Percentiles rank a stretch among this genome's conserved stretches.
Conservation (phyloP, 306 rosid genomes). For the Trifolium dubium region DNA sequence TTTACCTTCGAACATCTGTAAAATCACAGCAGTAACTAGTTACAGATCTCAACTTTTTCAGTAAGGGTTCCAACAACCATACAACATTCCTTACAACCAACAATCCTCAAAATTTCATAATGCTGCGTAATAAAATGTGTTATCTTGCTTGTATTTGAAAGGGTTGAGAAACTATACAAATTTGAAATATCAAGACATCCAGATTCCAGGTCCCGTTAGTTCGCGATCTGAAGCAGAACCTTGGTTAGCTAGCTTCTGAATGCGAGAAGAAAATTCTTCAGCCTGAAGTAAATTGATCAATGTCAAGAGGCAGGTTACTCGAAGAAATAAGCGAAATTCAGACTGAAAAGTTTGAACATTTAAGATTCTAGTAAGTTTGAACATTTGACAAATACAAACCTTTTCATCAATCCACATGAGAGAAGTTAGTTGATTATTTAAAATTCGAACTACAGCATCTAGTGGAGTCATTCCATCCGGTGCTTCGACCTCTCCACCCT, state of each 20-base stretch:
- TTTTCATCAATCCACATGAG: slow-evolving; percentile 98
- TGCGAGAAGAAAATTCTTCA: slow-evolving; percentile 88
- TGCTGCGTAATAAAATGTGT: slow-evolving; percentile 8
- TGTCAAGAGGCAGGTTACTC: slow-evolving; percentile 45
- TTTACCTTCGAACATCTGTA: neutral
- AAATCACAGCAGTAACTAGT: neutral
- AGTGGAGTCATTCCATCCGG: slow-evolving; percentile 77
- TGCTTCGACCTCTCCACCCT: slow-evolving; percentile 91
- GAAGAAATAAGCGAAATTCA: neutral
- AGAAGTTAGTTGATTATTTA: slow-evolving; percentile 92
- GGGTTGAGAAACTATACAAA: slow-evolving; percentile 26
- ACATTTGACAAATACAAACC: slow-evolving; percentile 57
- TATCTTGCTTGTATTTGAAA: neutral
- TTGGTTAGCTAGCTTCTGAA: slow-evolving; percentile 76
- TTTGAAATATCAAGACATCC: slow-evolving; percentile 61
- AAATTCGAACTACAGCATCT: slow-evolving; percentile 86
- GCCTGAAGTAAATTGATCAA: slow-evolving; percentile 59
- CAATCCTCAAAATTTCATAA: slow-evolving; percentile 1
- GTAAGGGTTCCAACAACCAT: neutral
- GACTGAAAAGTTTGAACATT: neutral
- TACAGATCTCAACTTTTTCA: neutral
- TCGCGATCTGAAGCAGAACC: slow-evolving; percentile 76
- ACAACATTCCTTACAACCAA: neutral
- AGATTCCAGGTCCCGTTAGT: slow-evolving; percentile 53
- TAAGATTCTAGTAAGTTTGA: neutral